Conservation (phyloP, 140 eudicot genomes). For the Cichorium intybus region DNA sequence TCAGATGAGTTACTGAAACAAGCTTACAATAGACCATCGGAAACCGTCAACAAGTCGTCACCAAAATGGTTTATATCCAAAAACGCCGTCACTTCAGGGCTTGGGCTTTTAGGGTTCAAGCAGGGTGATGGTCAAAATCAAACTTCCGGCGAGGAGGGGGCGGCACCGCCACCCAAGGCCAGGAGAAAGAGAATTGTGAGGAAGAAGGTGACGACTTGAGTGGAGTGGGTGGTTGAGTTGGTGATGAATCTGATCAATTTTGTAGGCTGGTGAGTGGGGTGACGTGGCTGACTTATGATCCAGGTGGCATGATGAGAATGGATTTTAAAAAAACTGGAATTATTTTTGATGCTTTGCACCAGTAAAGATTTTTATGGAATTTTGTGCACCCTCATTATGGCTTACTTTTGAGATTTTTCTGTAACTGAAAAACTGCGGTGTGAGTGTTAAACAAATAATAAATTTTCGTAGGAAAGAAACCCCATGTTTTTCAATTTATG, state of each 20-base stretch:
- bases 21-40: constrained; percentile 77
- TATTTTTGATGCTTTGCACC: constrained; percentile 3
- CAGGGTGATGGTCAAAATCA: constrained; percentile 51
- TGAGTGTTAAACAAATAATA: constrained; percentile 16
- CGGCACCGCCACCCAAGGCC: constrained; percentile 60
- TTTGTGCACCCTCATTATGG: constrained; percentile 9
- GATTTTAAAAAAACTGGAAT: not conserved
- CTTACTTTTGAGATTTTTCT: not conserved
- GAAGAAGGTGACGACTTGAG: constrained; percentile 69
- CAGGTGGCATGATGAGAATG: constrained; percentile 9
- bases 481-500: constrained; percentile 8
- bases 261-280: constrained; percentile 27
- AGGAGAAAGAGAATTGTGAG: constrained; percentile 85
- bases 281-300: constrained; percentile 9
- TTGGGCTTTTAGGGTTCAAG: constrained; percentile 80
- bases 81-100: constrained; percentile 75
- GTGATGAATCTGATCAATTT: constrained; percentile 37
- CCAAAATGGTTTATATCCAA: constrained; percentile 91
- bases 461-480: constrained; percentile 28
- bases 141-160: constrained; percentile 49
- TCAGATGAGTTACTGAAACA: constrained; percentile 64
- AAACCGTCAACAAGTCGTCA: constrained; percentile 40
- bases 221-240: not conserved
- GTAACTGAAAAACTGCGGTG: constrained; percentile 8
- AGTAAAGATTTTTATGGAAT: constrained; percentile 22